Conservation (phyloP, 345 rosid species). For the rapeseed (Brassica napus) region DNA sequence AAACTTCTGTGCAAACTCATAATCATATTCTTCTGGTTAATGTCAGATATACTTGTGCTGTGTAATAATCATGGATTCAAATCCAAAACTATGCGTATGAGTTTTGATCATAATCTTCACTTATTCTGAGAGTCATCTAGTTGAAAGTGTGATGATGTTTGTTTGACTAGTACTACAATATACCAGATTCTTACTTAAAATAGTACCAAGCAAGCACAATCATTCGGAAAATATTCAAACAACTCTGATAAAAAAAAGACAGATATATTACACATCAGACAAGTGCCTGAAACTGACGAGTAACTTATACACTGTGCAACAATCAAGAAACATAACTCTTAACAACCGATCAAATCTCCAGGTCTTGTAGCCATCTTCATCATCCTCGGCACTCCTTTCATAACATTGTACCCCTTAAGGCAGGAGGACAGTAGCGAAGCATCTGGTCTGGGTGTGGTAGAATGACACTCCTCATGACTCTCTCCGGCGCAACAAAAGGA, state of each 20-base stretch:
- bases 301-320: background rate
- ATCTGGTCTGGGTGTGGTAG: background rate
- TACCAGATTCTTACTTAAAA: background rate
- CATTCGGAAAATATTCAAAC: background rate
- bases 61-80: background rate
- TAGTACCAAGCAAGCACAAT: slow-evolving; percentile 10
- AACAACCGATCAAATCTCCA: background rate
- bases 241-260: background rate
- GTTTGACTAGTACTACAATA: background rate
- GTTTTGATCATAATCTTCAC: background rate
- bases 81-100: background rate
- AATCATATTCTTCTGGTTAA: slow-evolving; percentile 11
- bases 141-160: slow-evolving; percentile 17
- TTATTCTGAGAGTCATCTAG: background rate
- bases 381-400: background rate
- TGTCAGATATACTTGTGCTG: slow-evolving; percentile 3
- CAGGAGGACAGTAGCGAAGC: background rate
- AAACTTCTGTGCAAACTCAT: background rate
- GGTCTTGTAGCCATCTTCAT: background rate
- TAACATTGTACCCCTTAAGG: background rate
- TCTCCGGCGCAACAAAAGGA: slow-evolving; percentile 8
- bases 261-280: background rate
- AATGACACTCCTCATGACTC: background rate
- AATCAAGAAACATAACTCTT: background rate
- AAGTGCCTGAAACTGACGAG: background rate